A percentile compares a stretch with the other conserved stretches of the same genome.
phyloP scores from a whole-genome alignment of 164 flowering plant genomes.

The Chloranthus sessilifolius region DNA sequence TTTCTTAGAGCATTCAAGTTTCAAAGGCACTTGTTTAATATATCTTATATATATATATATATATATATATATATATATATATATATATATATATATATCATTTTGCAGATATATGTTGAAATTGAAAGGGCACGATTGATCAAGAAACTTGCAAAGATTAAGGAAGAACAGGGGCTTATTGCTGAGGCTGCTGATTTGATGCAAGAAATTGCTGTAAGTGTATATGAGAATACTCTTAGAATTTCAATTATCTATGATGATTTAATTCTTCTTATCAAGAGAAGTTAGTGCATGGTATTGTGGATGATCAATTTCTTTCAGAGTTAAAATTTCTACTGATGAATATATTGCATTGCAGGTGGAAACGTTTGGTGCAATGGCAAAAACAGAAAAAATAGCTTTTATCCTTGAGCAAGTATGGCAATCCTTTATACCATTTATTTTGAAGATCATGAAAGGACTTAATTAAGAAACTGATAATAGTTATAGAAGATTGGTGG shows the following conservation, averaged over 20 bases:
- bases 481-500: not conserved
- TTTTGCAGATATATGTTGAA: conserved; percentile 80
- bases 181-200: conserved; percentile 98
- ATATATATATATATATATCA: not conserved
- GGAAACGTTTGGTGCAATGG: conserved; percentile 99
- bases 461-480: not conserved
- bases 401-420: conserved; percentile 96
- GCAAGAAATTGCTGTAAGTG: conserved; percentile 94
- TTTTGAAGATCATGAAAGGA: not conserved
- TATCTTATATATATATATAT: not conserved
- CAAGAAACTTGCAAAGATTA: conserved; percentile 88
- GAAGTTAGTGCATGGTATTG: not conserved
- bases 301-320: not conserved
- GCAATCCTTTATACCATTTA: not conserved
- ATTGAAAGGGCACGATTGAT: conserved; percentile 86
- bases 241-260: not conserved
- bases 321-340: conserved; percentile 6
- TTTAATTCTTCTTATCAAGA: not conserved
- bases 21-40: not conserved
- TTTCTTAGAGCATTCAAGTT: not conserved
- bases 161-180: conserved; percentile 91
- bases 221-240: not conserved
- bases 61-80: not conserved
- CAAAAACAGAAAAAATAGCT: conserved; percentile 94
- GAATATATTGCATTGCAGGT: conserved; percentile 46